These are phyloP conservation scores for Sporodiniella umbellata DNA, from an alignment of 371 early-diverging fungal species.

Conservation along the genomic window DNA sequence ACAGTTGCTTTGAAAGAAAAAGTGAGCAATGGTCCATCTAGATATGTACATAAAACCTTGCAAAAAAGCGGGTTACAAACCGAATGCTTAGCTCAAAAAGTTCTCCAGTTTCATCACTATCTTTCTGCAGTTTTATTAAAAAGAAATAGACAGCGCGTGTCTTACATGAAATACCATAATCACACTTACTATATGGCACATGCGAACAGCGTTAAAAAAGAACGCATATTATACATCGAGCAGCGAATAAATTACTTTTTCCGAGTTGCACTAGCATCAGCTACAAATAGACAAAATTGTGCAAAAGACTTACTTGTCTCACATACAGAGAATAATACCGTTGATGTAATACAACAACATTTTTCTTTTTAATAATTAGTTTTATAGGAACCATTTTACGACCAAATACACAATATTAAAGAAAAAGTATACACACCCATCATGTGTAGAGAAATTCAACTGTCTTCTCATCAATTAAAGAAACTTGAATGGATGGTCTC, in stretches of 20 bases:
- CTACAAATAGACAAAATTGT: background rate
- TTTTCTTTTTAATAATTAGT: background rate
- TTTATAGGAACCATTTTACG: conserved; percentile 67
- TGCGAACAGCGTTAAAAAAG: too few relatives aligned
- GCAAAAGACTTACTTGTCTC: background rate
- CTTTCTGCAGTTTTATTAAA: too few relatives aligned
- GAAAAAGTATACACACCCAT: conserved; percentile 81
- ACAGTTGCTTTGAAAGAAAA: too few relatives aligned
- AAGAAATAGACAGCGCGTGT: too few relatives aligned
- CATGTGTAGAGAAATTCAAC: conserved; percentile 80
- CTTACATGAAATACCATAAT: too few relatives aligned
- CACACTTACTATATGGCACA: too few relatives aligned
- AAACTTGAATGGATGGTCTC: conserved; percentile 99
- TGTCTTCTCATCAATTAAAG: conserved; percentile 96
- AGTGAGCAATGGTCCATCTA: too few relatives aligned
- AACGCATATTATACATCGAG: background rate
- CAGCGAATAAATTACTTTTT: background rate
- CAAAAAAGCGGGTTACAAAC: too few relatives aligned
- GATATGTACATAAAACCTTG: too few relatives aligned
- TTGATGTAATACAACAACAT: background rate
- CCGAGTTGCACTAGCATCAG: background rate
- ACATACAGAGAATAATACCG: background rate
- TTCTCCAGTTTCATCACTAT: too few relatives aligned
- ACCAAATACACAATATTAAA: conserved; percentile 77
- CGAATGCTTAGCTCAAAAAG: too few relatives aligned